Base-by-base conservation (phyloP, 768 basidiomycete genomes). In the Chalciporus sphaerocephalus region DNA sequence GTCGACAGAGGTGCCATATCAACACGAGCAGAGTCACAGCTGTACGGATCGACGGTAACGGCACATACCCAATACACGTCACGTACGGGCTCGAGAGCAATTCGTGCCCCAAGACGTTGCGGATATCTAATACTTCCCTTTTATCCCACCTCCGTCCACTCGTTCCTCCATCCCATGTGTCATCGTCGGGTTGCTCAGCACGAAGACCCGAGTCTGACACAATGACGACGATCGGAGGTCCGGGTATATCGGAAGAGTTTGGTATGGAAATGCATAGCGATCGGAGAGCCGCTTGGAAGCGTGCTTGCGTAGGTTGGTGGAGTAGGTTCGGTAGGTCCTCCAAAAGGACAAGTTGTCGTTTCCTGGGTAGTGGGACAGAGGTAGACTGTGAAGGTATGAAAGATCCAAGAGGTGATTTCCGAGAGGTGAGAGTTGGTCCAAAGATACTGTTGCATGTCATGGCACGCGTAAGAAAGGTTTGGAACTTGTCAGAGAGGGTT, bases 281-380 rank as follows among this genome's bases (percentile, higher is more conserved):
- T 39, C 80, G 67, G 1, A 96, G 61, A 5, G 83, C 73, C 0
- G 78, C 72, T 58, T 92, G 92, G 62, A 95, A 94, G 8, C 78
- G 76, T 12, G 69, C 66, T 56, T 81, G 84, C 0, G 85, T 89
- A 18, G 74, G 68, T 5, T 70, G 64, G 65, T 92, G 91, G 5
- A 91, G 70, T 44, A 97, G 79, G 59, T 98, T 97, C 0, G 95
- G 96, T 1, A 99, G 75, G 46, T 94, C 88, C 66, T 94, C 91
- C 7, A 96, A 71, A 4, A 97, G 79, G 42, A 97, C 75, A 6
- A 94, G 58, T 25, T 82, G 81, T 0, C 74, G 76, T 52, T 67
- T 69, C 40, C 48, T 42, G 22, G 45, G 39, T 45, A 24, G 40
- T 16, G 35, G 48, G 2, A 37, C 12, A 18, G 35, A 12, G 21